phyloP scores from a whole-genome alignment of 345 rosid species.

The Sonneratia alba region DNA sequence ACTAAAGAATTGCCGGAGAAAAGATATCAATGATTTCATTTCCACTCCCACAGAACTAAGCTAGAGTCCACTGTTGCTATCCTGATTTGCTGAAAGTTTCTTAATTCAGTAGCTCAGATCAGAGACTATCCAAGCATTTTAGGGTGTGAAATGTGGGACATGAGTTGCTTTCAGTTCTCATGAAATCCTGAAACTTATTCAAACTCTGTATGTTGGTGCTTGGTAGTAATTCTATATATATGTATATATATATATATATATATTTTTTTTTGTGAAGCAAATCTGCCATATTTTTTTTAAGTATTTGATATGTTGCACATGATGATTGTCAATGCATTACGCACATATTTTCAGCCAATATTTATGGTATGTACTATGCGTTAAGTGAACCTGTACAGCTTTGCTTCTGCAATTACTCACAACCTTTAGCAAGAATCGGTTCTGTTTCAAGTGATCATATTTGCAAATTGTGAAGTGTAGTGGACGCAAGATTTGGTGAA shows the following conservation, averaged over 20 bases:
- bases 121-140: neutral
- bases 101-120: neutral
- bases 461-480: neutral
- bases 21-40: too few species aligned
- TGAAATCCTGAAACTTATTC: neutral
- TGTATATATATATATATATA: neutral
- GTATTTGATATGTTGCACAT: neutral
- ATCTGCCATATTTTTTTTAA: neutral
- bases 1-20: neutral
- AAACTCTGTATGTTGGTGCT: neutral
- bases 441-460: neutral
- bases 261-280: neutral
- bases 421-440: neutral
- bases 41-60: neutral
- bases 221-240: neutral
- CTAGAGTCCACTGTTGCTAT: neutral
- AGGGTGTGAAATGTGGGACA: neutral
- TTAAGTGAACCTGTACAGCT: neutral
- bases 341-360: neutral
- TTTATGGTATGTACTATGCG: neutral
- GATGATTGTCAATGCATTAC: neutral
- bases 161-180: neutral
- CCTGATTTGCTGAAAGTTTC: neutral
- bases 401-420: neutral
- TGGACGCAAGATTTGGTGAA: neutral